Conservation (phyloP, 1,284 basidiomycete genomes). For the Golubevia sp. region DNA sequence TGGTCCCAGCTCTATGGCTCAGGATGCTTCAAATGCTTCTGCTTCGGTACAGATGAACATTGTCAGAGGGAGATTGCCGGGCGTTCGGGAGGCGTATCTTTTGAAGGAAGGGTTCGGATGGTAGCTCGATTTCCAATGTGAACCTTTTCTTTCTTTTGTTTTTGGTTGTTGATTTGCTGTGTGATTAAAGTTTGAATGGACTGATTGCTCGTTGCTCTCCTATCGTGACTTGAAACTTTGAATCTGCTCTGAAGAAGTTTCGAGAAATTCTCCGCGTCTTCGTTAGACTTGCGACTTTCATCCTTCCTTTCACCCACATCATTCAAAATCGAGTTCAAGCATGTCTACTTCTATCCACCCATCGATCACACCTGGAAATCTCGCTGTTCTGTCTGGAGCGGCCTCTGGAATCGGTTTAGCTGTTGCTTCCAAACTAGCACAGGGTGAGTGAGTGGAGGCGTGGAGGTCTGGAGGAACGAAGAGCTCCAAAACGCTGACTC, state of each 20-base stretch:
- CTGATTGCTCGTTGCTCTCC: too few species aligned
- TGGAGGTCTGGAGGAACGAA: background rate
- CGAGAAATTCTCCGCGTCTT: too few species aligned
- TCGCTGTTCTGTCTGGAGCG: slow-evolving; percentile 32
- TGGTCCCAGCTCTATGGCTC: slow-evolving; percentile 22
- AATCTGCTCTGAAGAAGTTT: too few species aligned
- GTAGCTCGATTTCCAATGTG: too few species aligned
- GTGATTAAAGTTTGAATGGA: too few species aligned
- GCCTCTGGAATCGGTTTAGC: slow-evolving; percentile 37
- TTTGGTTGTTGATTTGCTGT: too few species aligned
- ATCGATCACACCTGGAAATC: slow-evolving; percentile 19
- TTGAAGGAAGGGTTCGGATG: slow-evolving; percentile 25
- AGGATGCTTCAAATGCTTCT: slow-evolving; percentile 21
- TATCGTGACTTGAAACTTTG: too few species aligned
- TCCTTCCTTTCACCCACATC: background rate
- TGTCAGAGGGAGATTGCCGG: slow-evolving; percentile 11
- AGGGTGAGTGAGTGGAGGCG: background rate
- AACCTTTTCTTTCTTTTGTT: too few species aligned
- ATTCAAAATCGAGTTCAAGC: background rate
- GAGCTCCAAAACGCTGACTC: background rate
- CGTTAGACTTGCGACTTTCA: too few species aligned
- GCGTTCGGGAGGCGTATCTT: slow-evolving; percentile 13
- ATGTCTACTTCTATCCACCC: background rate
- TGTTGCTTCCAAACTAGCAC: slow-evolving; percentile 14
- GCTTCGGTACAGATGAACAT: slow-evolving; percentile 19